These are phyloP conservation scores for Fusarium euwallaceae DNA, from an alignment of 2,329 filamentous ascomycete genomes.

Conservation along the genomic window DNA sequence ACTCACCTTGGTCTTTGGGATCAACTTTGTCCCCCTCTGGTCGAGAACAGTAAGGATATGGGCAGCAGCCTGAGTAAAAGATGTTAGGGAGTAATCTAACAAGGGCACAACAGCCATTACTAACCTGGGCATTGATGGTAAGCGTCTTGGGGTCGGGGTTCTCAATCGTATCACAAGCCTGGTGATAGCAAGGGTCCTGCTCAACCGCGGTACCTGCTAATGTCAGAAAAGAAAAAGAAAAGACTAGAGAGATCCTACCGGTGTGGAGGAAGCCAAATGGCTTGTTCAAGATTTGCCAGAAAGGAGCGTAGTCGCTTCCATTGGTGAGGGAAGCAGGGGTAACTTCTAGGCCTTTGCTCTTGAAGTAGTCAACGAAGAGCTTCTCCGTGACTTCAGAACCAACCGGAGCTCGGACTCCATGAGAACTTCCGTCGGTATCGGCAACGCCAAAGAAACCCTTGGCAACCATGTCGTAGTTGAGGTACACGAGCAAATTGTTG, in stretches of 20 bases:
- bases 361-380: conserved; percentile 46
- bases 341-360: conserved; percentile 43
- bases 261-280: conserved; percentile 42
- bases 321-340: conserved; percentile 50
- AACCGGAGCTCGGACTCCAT: conserved; percentile 44
- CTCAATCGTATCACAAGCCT: conserved; percentile 54
- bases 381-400: conserved; percentile 46
- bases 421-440: conserved; percentile 42
- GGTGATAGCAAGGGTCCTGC: conserved; percentile 47
- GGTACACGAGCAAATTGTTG: conserved; percentile 38
- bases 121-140: conserved; percentile 43
- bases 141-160: conserved; percentile 51
- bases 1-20: conserved; percentile 43
- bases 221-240: not conserved
- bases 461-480: conserved; percentile 43
- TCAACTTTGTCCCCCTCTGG: conserved; percentile 40
- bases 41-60: conserved; percentile 53
- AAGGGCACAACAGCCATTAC: fast-evolving
- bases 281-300: conserved; percentile 47
- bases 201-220: conserved; percentile 23
- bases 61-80: conserved; percentile 56
- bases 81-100: not conserved
- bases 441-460: conserved; percentile 42
- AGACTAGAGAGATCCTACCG: conserved; percentile 8
- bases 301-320: conserved; percentile 46